Evolutionary conservation across 805 yeast genomes (phyloP), one percentile per base, ranked within the genome.

Genomic region (Candida alai): DNA sequence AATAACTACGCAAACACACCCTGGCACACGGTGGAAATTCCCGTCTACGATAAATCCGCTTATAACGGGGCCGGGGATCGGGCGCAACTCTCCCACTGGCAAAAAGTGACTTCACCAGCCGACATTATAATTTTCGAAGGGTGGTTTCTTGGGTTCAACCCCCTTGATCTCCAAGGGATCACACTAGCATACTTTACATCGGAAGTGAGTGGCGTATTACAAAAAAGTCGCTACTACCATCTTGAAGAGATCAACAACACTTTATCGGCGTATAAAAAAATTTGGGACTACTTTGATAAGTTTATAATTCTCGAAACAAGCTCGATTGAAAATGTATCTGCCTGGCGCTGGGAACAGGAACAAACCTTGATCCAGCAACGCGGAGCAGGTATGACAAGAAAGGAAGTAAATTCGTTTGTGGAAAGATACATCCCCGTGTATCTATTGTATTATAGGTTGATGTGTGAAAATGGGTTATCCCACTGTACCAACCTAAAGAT

Each of bases 381-480:
- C 16, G 96, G 95, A 0, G 34, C 47, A 1, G 97, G 97, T 0
- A 89, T 93, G 97, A 58, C 80, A 2, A 93, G 84, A 45, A 67
- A 52, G 1, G 72, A 81, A 46, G 96, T 90, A 4, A 56, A 45
- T 7, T 43, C 43, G 13, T 93, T 93, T 64, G 80, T 90, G 8
- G 76, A 81, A 40, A 71, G 95, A 40, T 90, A 90, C 56, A 82
- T 84, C 87, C 95, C 95, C 1, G 74, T 82, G 23, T 90, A 90
- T 48, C 73, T 76, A 41, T 49, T 89, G 14, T 93, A 84, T 54
- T 81, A 76, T 48, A 60, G 60, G 9, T 53, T 62, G 1, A 57
- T 79, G 52, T 60, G 67, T 40, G 40, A 48, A 16, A 8, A 18
- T 17, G 39, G 42, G 5, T 15, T 23, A 18, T 14, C 19, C 17